Conservation (phyloP, 352 stramenopile genomes). For the Pythium pyrilobum region DNA sequence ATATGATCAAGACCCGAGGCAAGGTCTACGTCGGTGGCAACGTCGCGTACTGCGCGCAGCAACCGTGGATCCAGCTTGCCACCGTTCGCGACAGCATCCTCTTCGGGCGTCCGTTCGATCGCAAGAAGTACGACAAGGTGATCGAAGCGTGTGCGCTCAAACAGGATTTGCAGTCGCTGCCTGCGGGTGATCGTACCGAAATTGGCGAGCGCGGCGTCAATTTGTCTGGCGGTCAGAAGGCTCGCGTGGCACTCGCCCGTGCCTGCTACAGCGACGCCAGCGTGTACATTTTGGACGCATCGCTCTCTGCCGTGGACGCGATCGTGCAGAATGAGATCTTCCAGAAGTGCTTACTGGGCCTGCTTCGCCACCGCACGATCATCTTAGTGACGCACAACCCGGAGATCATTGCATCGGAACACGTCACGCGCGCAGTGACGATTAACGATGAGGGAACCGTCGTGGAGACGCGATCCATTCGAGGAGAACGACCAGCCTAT, state of each 20-base stretch:
- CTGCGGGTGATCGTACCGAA: constrained; percentile 61
- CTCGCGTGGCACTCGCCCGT: constrained; percentile 40
- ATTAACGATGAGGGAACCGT: background rate
- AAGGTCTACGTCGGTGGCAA: constrained; percentile 15
- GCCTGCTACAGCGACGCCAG: constrained; percentile 43
- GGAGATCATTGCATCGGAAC: constrained; percentile 9
- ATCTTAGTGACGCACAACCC: constrained; percentile 7
- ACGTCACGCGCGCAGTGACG: background rate
- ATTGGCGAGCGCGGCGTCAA: constrained; percentile 51
- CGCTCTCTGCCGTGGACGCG: constrained; percentile 85
- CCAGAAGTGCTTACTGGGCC: constrained; percentile 10
- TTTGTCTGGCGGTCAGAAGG: constrained; percentile 50
- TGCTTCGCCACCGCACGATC: constrained; percentile 8
- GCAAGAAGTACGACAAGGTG: constrained; percentile 29
- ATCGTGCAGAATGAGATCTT: constrained; percentile 89
- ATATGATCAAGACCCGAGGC: constrained; percentile 39
- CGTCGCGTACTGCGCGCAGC: constrained; percentile 71
- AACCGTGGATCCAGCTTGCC: constrained; percentile 79
- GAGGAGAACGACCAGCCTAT: constrained; percentile 36
- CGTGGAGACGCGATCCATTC: constrained; percentile 47
- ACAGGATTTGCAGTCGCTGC: constrained; percentile 34
- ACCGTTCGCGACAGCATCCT: constrained; percentile 79
- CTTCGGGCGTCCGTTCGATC: constrained; percentile 59
- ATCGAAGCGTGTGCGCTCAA: constrained; percentile 45
- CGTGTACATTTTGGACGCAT: constrained; percentile 87